Evolutionary conservation across 2,329 filamentous ascomycete species (phyloP).

Genomic region (Pestalotiopsis sp.): DNA sequence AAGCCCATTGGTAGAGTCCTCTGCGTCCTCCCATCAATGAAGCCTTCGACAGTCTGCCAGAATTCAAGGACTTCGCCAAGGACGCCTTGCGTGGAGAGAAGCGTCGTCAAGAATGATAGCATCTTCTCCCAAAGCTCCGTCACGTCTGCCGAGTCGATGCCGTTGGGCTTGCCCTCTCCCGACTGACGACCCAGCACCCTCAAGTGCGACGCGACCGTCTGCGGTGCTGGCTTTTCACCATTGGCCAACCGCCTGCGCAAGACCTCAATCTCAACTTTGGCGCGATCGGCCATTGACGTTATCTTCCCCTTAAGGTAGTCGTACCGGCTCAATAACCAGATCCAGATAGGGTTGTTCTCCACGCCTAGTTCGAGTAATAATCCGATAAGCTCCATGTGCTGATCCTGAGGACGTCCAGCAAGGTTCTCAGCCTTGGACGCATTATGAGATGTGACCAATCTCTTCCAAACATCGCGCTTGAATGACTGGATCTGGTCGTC

Average conservation of each 20-base stretch:
- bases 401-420: slow-evolving; percentile 67
- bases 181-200: slow-evolving; percentile 71
- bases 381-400: slow-evolving; percentile 88
- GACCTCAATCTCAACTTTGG: slow-evolving; percentile 90
- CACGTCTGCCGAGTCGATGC: slow-evolving; percentile 78
- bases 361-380: slow-evolving; percentile 92
- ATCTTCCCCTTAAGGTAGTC: slow-evolving; percentile 90
- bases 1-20: slow-evolving; percentile 77
- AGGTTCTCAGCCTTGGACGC: slow-evolving; percentile 51
- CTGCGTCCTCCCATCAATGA: slow-evolving; percentile 85
- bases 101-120: slow-evolving; percentile 68
- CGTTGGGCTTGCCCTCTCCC: slow-evolving; percentile 60
- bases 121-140: slow-evolving; percentile 94
- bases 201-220: slow-evolving; percentile 74
- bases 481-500: slow-evolving; percentile 84
- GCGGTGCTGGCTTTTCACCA: slow-evolving; percentile 70
- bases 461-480: slow-evolving; percentile 88
- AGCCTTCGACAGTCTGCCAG: slow-evolving; percentile 89
- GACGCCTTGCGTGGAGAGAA: slow-evolving; percentile 79
- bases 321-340: slow-evolving; percentile 90
- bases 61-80: slow-evolving; percentile 91
- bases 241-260: slow-evolving; percentile 79
- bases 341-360: slow-evolving; percentile 94
- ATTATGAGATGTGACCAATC: slow-evolving; percentile 70
- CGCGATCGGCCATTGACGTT: slow-evolving; percentile 77